Evolutionary conservation across 176 grass and related monocot genomes (phyloP).

Genomic region (Musa beccarii): DNA sequence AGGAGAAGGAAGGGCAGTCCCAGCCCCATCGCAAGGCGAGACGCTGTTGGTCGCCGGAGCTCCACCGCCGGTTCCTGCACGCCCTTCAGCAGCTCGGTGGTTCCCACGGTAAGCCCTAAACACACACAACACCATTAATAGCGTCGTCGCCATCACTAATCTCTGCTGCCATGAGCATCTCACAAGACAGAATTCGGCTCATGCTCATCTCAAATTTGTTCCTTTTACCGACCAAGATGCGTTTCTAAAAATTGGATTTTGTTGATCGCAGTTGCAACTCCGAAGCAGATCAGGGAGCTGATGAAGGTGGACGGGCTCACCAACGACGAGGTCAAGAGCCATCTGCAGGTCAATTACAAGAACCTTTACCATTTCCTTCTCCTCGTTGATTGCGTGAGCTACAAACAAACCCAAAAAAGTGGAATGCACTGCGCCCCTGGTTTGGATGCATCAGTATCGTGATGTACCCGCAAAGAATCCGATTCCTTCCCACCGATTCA

Average conservation of each 20-base stretch:
- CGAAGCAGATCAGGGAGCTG: slow-evolving; percentile 54
- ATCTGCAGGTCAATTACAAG: slow-evolving; percentile 8
- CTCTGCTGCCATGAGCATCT: too few relatives aligned
- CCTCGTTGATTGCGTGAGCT: not conserved
- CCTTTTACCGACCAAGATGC: not conserved
- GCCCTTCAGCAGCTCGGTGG: slow-evolving; percentile 73
- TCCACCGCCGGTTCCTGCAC: slow-evolving; percentile 70
- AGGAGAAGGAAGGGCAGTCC: slow-evolving; percentile 34
- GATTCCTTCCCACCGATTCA: not conserved
- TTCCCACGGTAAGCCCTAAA: slow-evolving; percentile 46
- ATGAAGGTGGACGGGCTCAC: slow-evolving; percentile 29
- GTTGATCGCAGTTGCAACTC: slow-evolving; percentile 55
- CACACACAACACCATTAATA: not conserved
- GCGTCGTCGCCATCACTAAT: too few relatives aligned
- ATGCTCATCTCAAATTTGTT: not conserved
- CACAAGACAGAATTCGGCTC: too few relatives aligned
- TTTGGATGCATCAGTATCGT: not conserved
- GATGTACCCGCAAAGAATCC: not conserved
- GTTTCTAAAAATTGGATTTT: not conserved
- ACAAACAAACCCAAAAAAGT: not conserved
- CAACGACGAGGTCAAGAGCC: slow-evolving; percentile 30
- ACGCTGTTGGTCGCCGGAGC: slow-evolving; percentile 85
- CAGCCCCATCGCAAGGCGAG: slow-evolving; percentile 43
- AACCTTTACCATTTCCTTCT: not conserved
- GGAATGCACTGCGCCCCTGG: not conserved